These are phyloP conservation scores for Trichoderma orchidacearum DNA, from an alignment of 495 filamentous ascomycete genomes.

Conservation along the genomic window DNA sequence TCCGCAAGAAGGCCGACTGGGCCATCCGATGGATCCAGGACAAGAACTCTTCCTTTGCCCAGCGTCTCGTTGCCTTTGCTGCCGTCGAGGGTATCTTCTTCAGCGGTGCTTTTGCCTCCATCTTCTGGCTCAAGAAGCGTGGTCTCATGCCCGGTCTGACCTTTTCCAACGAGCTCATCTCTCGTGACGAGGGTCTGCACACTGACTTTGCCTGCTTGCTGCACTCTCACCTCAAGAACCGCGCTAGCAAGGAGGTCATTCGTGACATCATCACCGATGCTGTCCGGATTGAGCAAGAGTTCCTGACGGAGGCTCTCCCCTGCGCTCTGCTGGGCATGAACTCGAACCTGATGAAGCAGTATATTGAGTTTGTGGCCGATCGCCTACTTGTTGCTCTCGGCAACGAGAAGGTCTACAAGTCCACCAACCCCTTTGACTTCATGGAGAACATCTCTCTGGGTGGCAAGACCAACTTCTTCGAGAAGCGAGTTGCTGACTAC, in stretches of 20 bases:
- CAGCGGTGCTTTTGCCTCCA: slow-evolving; percentile 95
- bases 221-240: slow-evolving; percentile 88
- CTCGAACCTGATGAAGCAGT: slow-evolving; percentile 92
- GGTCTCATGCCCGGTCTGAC: slow-evolving; percentile 96
- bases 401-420: slow-evolving; percentile 84
- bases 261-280: slow-evolving; percentile 86
- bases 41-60: slow-evolving; percentile 82
- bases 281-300: slow-evolving; percentile 92
- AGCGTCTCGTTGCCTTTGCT: slow-evolving; percentile 92
- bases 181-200: slow-evolving; percentile 97
- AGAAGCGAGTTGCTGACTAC: slow-evolving; percentile 99
- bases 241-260: slow-evolving; percentile 68
- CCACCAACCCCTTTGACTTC: slow-evolving; percentile 96
- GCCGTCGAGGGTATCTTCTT: slow-evolving; percentile 99
- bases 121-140: slow-evolving; percentile 99
- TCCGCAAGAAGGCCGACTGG: slow-evolving; percentile 97
- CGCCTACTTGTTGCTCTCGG: slow-evolving; percentile 84
- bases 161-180: slow-evolving; percentile 99
- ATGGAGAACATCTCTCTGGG: slow-evolving; percentile 99
- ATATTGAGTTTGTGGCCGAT: slow-evolving; percentile 98
- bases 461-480: slow-evolving; percentile 99
- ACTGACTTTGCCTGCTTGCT: slow-evolving; percentile 97
- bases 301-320: slow-evolving; percentile 89
- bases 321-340: slow-evolving; percentile 95
- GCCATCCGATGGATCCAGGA: slow-evolving; percentile 90